A percentile compares a stretch with the other conserved stretches of the same genome.
Evolutionary conservation across 2,329 filamentous ascomycete species (phyloP).

Genomic region (Talaromyces pinophilus): DNA sequence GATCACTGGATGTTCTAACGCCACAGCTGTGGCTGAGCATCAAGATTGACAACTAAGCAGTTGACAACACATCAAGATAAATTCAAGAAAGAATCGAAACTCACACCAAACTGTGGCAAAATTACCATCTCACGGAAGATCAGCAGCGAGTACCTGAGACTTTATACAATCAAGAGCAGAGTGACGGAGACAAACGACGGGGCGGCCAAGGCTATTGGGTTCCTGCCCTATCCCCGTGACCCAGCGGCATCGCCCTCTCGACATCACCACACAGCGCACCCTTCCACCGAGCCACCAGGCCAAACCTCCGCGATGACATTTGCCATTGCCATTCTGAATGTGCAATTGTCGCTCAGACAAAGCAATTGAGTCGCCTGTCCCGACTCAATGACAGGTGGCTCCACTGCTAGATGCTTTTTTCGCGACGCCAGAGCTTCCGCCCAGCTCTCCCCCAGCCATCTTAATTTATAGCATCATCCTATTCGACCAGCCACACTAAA

Average conservation of each 20-base stretch:
- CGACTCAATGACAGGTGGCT: slow-evolving; percentile 25
- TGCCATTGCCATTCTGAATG: slow-evolving; percentile 4
- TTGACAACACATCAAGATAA: slow-evolving; percentile 17
- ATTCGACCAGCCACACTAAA: slow-evolving; percentile 29
- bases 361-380: slow-evolving; percentile 23
- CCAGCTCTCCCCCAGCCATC: slow-evolving; percentile 42
- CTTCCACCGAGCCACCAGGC: not conserved
- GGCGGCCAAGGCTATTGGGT: slow-evolving; percentile 8
- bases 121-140: not conserved
- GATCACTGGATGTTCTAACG: not conserved
- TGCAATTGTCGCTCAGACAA: slow-evolving; percentile 7
- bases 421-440: slow-evolving; percentile 21
- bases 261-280: slow-evolving; percentile 15
- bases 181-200: not conserved
- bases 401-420: slow-evolving; percentile 22
- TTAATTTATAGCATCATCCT: slow-evolving; percentile 34
- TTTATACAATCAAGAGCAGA: not conserved
- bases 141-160: not conserved
- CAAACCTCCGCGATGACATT: not conserved
- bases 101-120: slow-evolving; percentile 2
- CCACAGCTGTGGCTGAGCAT: slow-evolving; percentile 23
- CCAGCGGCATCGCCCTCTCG: slow-evolving; percentile 3
- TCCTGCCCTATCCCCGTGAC: slow-evolving; percentile 11
- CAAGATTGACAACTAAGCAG: slow-evolving; percentile 6
- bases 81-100: not conserved